Conservation (phyloP, 805 yeast species). For the Candida jianshihensis region DNA sequence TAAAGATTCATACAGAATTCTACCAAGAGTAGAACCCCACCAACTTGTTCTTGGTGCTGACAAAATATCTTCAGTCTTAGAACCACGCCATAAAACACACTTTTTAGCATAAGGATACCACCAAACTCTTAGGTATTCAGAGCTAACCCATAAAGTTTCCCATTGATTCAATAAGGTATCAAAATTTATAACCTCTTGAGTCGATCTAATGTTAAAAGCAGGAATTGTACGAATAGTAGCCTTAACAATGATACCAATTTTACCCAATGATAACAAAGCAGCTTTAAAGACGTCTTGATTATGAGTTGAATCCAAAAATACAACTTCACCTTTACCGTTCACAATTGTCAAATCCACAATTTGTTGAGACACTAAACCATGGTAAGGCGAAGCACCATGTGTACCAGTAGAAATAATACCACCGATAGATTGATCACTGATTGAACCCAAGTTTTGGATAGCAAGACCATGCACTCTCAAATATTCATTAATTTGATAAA, state of each 20-base stretch:
- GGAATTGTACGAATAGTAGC: conserved; percentile 86
- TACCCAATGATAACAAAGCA: conserved; percentile 79
- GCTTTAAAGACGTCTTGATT: conserved; percentile 72
- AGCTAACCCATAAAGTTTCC: conserved; percentile 77
- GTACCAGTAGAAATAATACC: conserved; percentile 97
- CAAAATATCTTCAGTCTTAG: conserved; percentile 59
- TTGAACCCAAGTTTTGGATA: conserved; percentile 87
- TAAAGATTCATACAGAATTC: conserved; percentile 71
- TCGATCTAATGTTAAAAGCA: conserved; percentile 68
- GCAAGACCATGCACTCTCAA: conserved; percentile 64
- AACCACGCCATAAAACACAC: conserved; percentile 88
- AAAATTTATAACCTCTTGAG: conserved; percentile 76
- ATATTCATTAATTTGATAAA: conserved; percentile 64
- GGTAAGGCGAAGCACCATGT: conserved; percentile 91
- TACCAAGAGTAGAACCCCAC: conserved; percentile 78
- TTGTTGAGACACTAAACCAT: conserved; percentile 85
- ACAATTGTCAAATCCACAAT: conserved; percentile 71
- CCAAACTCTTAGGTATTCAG: conserved; percentile 93
- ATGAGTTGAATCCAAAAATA: conserved; percentile 43
- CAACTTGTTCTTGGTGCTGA: conserved; percentile 67
- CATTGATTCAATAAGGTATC: conserved; percentile 64
- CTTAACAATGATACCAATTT: conserved; percentile 81
- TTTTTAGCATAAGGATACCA: conserved; percentile 93
- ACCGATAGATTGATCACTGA: conserved; percentile 87
- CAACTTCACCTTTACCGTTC: conserved; percentile 66